A percentile compares a stretch with the other conserved stretches of the same genome.
phyloP scores from a whole-genome alignment of 140 eudicot species.

The Cichorium intybus region DNA sequence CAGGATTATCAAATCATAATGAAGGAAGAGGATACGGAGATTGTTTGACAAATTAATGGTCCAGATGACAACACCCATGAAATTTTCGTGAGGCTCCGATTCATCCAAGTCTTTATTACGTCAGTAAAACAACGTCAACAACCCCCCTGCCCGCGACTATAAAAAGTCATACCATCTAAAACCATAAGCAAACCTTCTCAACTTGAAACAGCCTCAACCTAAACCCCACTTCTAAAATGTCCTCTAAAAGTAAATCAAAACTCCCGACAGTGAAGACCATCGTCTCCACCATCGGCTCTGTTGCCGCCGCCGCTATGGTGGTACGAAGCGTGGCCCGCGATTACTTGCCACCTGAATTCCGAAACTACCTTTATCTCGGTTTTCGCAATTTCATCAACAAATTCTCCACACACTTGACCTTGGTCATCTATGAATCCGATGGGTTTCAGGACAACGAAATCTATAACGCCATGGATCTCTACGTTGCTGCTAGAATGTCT shows the following conservation, averaged over 20 bases:
- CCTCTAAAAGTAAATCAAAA: constrained; percentile 31
- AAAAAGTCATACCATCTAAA: neutral
- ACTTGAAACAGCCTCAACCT: neutral
- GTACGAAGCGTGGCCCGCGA: constrained; percentile 43
- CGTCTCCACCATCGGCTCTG: constrained; percentile 50
- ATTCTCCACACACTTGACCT: constrained; percentile 43
- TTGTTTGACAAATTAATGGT: too few relatives aligned
- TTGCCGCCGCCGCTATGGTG: constrained; percentile 55
- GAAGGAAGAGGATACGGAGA: too few relatives aligned
- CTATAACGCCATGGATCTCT: constrained; percentile 42
- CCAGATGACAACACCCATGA: too few relatives aligned
- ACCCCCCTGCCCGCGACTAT: too few relatives aligned
- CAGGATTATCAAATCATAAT: too few relatives aligned
- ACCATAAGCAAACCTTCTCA: neutral
- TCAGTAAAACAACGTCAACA: too few relatives aligned
- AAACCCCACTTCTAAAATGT: neutral
- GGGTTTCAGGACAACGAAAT: constrained; percentile 43
- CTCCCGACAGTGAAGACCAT: constrained; percentile 43
- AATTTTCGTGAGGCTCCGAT: too few relatives aligned
- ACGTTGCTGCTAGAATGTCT: constrained; percentile 33
- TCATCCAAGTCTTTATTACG: too few relatives aligned
- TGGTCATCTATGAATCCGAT: constrained; percentile 58
- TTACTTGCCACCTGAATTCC: constrained; percentile 46
- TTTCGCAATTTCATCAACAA: constrained; percentile 36
- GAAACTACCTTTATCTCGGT: constrained; percentile 35